Evolutionary conservation across 169 alveolate genomes (phyloP), one percentile per base, ranked within the genome.

Genomic region (Cryptosporidium baileyi): DNA sequence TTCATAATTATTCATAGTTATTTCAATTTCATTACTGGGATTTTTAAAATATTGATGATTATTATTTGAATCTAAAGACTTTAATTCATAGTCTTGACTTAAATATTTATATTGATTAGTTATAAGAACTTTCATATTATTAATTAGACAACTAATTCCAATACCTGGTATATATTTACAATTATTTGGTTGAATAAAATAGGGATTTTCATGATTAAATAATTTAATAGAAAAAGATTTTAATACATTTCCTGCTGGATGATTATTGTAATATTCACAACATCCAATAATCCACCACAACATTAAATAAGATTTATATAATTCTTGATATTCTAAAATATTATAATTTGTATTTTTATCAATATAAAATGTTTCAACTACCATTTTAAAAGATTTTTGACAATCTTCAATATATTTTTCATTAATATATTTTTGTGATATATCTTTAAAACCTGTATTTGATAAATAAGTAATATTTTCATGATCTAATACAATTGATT

Each of bases 221-320:
- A 74, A 17, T n/a, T 22, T 15, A 30, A 74, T 74, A 19, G 85
- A 51, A 9, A 38, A 74, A 3, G 85, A 74, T 19, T 15, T 51
- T 26, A 74, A 57, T 22, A 57, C 74, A 38, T 51, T 74, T n/a
- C 85, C 85, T n/a, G 60, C 32, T 9, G 85, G 85, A 57, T 74
- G 85, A 24, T 57, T 74, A 17, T 57, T 74, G 28, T 52, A 54
- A 22, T 74, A 74, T 41, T 74, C 85, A 9, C 74, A 51, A 41
- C 61, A 54, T 1, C 85, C 85, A 9, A 74, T 74, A n/a, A 74
- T 51, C 85, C 85, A 74, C 85, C 85, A 74, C n/a, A 74, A 74
- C 40, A 38, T 74, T 9, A 54, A 32, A 57, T 52, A 51, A n/a
- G 74, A 74, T 7, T 74, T 59, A 6, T 15, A 5, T 13, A 54